These are phyloP conservation scores for Bipolaris bicolor DNA, from an alignment of 2,329 filamentous ascomycete genomes.

Conservation along the genomic window DNA sequence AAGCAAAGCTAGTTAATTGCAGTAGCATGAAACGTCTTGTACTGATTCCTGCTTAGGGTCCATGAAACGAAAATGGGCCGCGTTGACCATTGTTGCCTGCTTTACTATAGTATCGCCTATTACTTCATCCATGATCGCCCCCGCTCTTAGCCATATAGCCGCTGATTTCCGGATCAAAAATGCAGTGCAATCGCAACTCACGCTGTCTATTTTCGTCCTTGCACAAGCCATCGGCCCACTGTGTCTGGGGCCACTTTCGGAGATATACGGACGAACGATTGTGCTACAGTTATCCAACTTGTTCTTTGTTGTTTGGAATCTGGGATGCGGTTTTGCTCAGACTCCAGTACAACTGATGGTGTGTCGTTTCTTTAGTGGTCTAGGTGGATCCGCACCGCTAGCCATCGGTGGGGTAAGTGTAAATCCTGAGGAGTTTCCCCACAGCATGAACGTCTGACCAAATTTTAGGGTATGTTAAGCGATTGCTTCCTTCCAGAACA, in stretches of 20 bases:
- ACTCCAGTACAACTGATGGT: conserved; percentile 42
- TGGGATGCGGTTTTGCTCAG: conserved; percentile 50
- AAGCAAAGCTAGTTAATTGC: not conserved
- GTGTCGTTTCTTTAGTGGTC: conserved; percentile 47
- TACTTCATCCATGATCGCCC: conserved; percentile 50
- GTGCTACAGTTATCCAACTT: conserved; percentile 48
- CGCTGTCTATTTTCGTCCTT: conserved; percentile 50
- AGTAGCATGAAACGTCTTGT: not conserved
- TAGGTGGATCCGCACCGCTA: conserved; percentile 48
- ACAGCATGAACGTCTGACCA: not conserved
- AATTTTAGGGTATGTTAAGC: conserved; percentile 47
- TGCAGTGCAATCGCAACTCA: conserved; percentile 41
- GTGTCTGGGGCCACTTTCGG: conserved; percentile 47
- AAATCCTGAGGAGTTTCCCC: not conserved
- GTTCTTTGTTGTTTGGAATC: conserved; percentile 50
- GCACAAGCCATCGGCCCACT: conserved; percentile 51
- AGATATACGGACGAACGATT: conserved; percentile 48
- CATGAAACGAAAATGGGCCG: conserved; percentile 53
- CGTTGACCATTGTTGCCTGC: conserved; percentile 53
- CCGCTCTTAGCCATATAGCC: conserved; percentile 41
- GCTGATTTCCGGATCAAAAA: conserved; percentile 44
- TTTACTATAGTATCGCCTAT: conserved; percentile 51
- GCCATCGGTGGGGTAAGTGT: conserved; percentile 46
- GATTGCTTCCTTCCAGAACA: conserved; percentile 67
- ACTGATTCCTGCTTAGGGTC: conserved; percentile 5